Evolutionary conservation across 2,329 filamentous ascomycete species (phyloP).

Genomic region (Stemphylium lycopersici): DNA sequence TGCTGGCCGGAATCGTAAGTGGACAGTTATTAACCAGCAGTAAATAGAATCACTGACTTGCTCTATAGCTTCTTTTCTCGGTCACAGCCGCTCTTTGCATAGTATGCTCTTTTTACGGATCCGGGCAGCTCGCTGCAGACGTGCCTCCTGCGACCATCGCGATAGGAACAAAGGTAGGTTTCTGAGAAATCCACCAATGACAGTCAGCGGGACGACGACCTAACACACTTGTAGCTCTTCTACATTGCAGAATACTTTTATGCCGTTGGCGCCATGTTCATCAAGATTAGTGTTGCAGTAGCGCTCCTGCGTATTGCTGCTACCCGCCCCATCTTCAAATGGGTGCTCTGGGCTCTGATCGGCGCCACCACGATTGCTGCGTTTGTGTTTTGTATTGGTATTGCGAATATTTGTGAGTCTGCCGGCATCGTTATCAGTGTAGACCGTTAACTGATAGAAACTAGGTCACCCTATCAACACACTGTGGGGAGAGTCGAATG

Average conservation of each 20-base stretch:
- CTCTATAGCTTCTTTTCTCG: conserved; percentile 19
- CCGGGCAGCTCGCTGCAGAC: conserved; percentile 19
- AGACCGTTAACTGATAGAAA: neutral
- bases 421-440: neutral
- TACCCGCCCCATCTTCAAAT: conserved; percentile 16
- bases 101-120: conserved; percentile 26
- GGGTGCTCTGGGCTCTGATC: conserved; percentile 20
- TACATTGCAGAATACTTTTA: conserved; percentile 33
- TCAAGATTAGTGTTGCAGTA: conserved; percentile 31
- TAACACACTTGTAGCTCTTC: conserved; percentile 14
- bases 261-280: conserved; percentile 24
- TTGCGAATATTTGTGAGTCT: conserved; percentile 27
- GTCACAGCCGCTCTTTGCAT: conserved; percentile 29
- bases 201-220: neutral
- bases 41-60: neutral
- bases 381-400: conserved; percentile 25
- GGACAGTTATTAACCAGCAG: neutral
- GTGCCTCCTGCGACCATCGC: conserved; percentile 16
- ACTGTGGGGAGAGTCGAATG: conserved; percentile 28
- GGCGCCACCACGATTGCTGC: conserved; percentile 20
- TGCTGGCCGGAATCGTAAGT: conserved; percentile 26
- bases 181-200: neutral
- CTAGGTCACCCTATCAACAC: conserved; percentile 28
- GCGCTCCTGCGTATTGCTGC: conserved; percentile 26
- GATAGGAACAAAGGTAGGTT: conserved; percentile 23